These are phyloP conservation scores for Mycena belliarum DNA, from an alignment of 768 basidiomycete species.

Conservation along the genomic window DNA sequence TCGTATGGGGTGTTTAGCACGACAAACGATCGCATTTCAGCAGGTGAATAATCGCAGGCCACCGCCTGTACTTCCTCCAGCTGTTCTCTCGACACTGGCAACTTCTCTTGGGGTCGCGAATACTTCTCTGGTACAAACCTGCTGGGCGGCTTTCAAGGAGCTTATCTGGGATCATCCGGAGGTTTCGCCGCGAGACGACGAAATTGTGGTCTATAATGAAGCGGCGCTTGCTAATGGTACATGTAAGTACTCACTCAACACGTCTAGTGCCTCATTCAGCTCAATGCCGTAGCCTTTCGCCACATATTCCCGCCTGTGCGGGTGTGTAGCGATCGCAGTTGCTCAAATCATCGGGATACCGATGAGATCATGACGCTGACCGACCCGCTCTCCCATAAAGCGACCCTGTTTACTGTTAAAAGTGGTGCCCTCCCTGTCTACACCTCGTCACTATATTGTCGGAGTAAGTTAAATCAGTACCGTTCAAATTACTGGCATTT, in stretches of 20 bases:
- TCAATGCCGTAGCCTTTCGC: not conserved
- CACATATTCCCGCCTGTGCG: conserved; percentile 2
- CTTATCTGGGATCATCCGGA: not conserved
- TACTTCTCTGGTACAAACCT: not conserved
- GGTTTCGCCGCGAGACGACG: not conserved
- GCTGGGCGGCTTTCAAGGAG: conserved; percentile 7
- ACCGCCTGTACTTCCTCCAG: not conserved
- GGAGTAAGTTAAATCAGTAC: too few relatives aligned
- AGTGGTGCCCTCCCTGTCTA: conserved; percentile 2
- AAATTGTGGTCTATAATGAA: not conserved
- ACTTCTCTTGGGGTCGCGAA: not conserved
- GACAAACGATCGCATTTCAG: not conserved
- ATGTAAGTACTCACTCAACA: not conserved
- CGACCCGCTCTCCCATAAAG: not conserved
- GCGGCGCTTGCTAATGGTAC: not conserved
- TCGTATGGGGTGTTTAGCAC: not conserved
- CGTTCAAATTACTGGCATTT: too few relatives aligned
- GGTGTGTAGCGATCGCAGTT: not conserved
- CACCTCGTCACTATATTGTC: conserved; percentile 3
- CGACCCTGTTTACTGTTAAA: not conserved
- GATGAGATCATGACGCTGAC: not conserved
- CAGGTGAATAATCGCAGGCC: not conserved
- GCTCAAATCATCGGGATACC: not conserved
- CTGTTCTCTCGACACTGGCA: not conserved
- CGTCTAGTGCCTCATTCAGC: not conserved